Base-by-base conservation (phyloP, 129 eudicot species). In the Tanacetum coccineum region DNA sequence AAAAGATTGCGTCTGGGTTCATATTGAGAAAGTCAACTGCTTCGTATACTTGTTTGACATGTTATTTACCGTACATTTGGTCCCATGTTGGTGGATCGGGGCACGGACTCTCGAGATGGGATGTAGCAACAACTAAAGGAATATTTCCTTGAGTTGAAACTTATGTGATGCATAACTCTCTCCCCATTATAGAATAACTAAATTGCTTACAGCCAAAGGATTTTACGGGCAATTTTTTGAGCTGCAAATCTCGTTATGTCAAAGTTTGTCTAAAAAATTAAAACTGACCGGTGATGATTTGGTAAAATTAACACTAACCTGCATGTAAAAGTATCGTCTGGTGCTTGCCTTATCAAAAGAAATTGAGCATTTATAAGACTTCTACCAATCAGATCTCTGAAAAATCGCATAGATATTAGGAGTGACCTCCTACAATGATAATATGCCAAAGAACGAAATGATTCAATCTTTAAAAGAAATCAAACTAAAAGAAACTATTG, bases 341-440 rank as follows among this genome's bases (percentile, higher is more conserved):
- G 84, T 77, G 63, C 49, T 66, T 9, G 87, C 85, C 66, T 13
- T 71, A 4, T 79, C 85, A 39, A 44, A 53, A 54, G 96, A 62
- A 80, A 92, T 74, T 15, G 98, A 92, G 72, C 96, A 92, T 28
- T 73, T 56, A 66, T 92, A 92, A 11, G 55, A 48, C 62, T 92
- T 92, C 96, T 96, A 92, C 98, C 96, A 92, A 45, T 70, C 36
- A 4, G 95, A 71, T 76, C 68, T 74, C 82, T 82, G 88, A 65
- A 92, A 71, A 39, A 92, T 79, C 32, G 72, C 70, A 49, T 83
- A 88, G 62, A 81, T 80, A 65, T 79, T 62, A 49, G 95, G 89
- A 57, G 91, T 88, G 64, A 92, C 89, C 82, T 92, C 98, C 98
- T 92, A 78, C 73, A 83, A 25, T 56, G 60, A 21, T 22, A n/a